Percentiles rank a stretch among this genome's conserved stretches.
Evolutionary conservation across 2,329 filamentous ascomycete genomes (phyloP).

Genomic region (Blastomyces gilchristii): DNA sequence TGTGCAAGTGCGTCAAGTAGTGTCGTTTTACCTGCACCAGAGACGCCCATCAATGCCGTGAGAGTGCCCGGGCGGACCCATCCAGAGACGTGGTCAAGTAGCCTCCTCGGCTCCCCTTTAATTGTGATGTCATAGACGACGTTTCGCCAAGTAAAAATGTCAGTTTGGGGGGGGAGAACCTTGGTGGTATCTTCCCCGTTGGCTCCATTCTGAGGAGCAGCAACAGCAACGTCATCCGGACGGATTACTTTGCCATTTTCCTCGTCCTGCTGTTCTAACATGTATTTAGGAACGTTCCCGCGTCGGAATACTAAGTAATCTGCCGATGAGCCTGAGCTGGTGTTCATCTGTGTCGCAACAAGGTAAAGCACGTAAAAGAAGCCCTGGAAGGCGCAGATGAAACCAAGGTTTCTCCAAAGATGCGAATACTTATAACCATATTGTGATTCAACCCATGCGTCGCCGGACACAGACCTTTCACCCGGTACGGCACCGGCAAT

Average conservation of each 20-base stretch:
- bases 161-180: slow-evolving; percentile 27
- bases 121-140: slow-evolving; percentile 46
- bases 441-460: slow-evolving; percentile 47
- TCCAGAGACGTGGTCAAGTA: slow-evolving; percentile 46
- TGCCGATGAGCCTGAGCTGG: slow-evolving; percentile 51
- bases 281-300: slow-evolving; percentile 39
- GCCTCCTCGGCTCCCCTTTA: slow-evolving; percentile 41
- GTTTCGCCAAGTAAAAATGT: slow-evolving; percentile 44
- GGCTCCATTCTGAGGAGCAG: slow-evolving; percentile 10
- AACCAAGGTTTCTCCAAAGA: slow-evolving; percentile 59
- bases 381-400: slow-evolving; percentile 54
- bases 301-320: slow-evolving; percentile 60
- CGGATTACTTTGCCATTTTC: slow-evolving; percentile 4
- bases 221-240: slow-evolving; percentile 10
- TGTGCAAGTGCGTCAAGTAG: slow-evolving; percentile 49
- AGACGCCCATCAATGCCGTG: slow-evolving; percentile 52
- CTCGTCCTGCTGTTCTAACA: slow-evolving; percentile 9
- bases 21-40: slow-evolving; percentile 53
- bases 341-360: slow-evolving; percentile 54
- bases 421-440: slow-evolving; percentile 50
- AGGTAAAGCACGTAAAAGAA: slow-evolving; percentile 57
- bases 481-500: slow-evolving; percentile 48
- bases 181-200: slow-evolving; percentile 14
- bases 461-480: slow-evolving; percentile 47
- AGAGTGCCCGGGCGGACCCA: slow-evolving; percentile 48